A percentile compares a stretch with the other conserved stretches of the same genome.
These are phyloP conservation scores for Coelastrella sp. DNA, from an alignment of 139 green algal genomes.

Conservation along the genomic window DNA sequence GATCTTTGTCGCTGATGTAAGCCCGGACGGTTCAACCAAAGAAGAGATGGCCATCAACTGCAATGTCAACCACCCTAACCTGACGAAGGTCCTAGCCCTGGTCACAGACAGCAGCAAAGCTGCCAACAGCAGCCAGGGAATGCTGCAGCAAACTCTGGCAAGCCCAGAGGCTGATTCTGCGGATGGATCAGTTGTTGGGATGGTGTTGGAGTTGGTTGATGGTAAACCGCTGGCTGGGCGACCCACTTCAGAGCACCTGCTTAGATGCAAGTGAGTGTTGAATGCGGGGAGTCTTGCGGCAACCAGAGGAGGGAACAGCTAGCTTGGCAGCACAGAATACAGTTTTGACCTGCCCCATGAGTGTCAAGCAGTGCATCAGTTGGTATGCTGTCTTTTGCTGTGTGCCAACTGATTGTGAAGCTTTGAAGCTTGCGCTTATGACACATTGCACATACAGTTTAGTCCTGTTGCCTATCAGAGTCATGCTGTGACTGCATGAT, in stretches of 20 bases:
- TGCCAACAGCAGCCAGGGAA: neutral
- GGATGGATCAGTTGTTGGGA: conserved; percentile 31
- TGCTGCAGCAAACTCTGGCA: too few species aligned
- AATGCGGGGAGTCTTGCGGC: too few species aligned
- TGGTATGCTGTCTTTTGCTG: neutral
- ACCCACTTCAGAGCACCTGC: conserved; percentile 77
- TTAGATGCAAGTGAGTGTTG: conserved; percentile 71
- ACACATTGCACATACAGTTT: too few species aligned
- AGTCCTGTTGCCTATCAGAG: too few species aligned
- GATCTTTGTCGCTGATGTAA: conserved; percentile 75
- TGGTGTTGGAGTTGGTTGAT: conserved; percentile 73
- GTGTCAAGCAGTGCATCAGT: too few species aligned
- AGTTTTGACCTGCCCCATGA: too few species aligned
- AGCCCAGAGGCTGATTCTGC: neutral
- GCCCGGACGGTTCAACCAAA: conserved; percentile 61
- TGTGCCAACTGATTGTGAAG: neutral
- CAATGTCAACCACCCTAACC: conserved; percentile 71
- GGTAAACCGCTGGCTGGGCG: conserved; percentile 72
- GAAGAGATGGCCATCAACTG: conserved; percentile 85
- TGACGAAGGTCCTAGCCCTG: conserved; percentile 73
- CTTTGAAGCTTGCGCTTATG: too few species aligned
- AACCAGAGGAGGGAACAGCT: neutral
- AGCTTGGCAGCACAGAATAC: neutral
- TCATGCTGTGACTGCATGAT: too few species aligned
- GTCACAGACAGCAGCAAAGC: conserved; percentile 23